A percentile compares a stretch with the other conserved stretches of the same genome.
These are phyloP conservation scores for Tolypocladium capitatum DNA, from an alignment of 2,329 filamentous ascomycete genomes.

Conservation along the genomic window DNA sequence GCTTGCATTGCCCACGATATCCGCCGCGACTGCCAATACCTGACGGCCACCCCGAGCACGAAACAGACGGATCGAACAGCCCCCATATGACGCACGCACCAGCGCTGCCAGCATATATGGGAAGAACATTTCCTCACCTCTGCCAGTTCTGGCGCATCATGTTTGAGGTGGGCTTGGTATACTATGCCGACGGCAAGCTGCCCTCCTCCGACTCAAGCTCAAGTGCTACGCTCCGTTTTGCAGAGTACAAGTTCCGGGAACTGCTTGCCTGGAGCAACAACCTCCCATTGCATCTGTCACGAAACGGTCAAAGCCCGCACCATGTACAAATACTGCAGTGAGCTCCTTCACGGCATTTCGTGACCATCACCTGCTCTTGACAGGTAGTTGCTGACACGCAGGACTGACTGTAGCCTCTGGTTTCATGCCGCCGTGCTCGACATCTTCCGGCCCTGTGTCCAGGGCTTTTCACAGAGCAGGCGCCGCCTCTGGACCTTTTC, in stretches of 20 bases:
- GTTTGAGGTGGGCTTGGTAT: conserved; percentile 12
- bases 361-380: no score
- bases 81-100: background rate
- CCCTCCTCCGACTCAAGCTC: conserved; percentile 1
- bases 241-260: conserved; percentile 19
- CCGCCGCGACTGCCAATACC: conserved; percentile 7
- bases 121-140: conserved; percentile 14
- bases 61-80: background rate
- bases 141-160: conserved; percentile 20
- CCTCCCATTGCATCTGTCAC: conserved; percentile 10
- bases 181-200: conserved; percentile 8
- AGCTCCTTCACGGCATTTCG: background rate
- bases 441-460: conserved; percentile 13
- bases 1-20: conserved; percentile 7
- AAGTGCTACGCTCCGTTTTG: conserved; percentile 9
- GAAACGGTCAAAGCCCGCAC: conserved; percentile 10
- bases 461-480: background rate
- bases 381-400: background rate
- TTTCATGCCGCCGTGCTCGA: conserved; percentile 10
- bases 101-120: conserved; percentile 6
- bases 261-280: conserved; percentile 18
- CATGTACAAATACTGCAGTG: conserved; percentile 13
- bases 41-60: background rate
- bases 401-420: conserved; percentile 8
- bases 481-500: conserved; percentile 13